Conservation (phyloP, 2,329 filamentous ascomycete genomes). For the Fusarium transvaalense region DNA sequence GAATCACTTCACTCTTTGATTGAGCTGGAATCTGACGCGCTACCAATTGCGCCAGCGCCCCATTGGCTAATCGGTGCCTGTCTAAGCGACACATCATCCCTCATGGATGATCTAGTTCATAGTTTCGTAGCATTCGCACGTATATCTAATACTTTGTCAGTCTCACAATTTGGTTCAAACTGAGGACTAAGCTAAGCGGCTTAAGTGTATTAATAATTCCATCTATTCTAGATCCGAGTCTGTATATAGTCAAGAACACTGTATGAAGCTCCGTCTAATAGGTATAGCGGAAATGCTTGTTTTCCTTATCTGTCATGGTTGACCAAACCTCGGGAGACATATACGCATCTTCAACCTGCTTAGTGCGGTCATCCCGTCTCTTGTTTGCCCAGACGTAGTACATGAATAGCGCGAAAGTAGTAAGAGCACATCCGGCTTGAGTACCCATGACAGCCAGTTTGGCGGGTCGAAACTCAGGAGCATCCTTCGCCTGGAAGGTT, state of each 20-base stretch:
- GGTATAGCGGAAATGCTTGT: slow-evolving; percentile 67
- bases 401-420: slow-evolving; percentile 59
- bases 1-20: not conserved
- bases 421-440: slow-evolving; percentile 58
- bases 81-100: not conserved
- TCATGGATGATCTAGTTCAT: not conserved
- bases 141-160: too few relatives aligned
- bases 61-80: not conserved
- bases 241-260: too few relatives aligned
- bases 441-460: slow-evolving; percentile 68
- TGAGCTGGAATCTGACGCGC: slow-evolving; percentile 4
- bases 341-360: slow-evolving; percentile 56
- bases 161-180: too few relatives aligned
- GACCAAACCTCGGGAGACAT: slow-evolving; percentile 60
- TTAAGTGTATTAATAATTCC: too few relatives aligned
- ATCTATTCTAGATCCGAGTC: too few relatives aligned
- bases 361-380: slow-evolving; percentile 49
- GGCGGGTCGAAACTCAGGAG: slow-evolving; percentile 65
- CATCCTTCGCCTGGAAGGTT: slow-evolving; percentile 66
- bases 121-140: too few relatives aligned
- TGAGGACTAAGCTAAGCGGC: too few relatives aligned
- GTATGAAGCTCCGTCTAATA: slow-evolving; percentile 47
- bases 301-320: slow-evolving; percentile 68
- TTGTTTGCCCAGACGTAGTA: slow-evolving; percentile 66
- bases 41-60: slow-evolving; percentile 9